Base-by-base conservation (phyloP, 2,329 filamentous ascomycete species). In the Exutisphaerella laricina region DNA sequence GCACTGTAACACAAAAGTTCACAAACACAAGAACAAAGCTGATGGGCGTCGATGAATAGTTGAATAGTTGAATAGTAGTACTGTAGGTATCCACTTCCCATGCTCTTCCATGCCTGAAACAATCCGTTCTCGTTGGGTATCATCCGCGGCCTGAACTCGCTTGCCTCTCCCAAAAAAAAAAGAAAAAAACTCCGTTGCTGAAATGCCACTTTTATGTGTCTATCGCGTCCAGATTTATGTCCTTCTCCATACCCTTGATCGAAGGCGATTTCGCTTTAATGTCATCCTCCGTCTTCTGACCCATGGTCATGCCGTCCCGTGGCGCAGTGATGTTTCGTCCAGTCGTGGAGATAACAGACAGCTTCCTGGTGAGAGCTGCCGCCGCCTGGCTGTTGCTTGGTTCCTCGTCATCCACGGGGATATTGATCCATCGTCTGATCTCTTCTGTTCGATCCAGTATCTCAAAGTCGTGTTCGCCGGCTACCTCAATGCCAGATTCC, bases 401-500 rank as follows among this genome's bases (percentile, higher is more conserved):
- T 18, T 48, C 43, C 6, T 53, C 49, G 13, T 57, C 54, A 14
- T 54, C 49, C 10, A 58, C 30, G 6, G 56, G 43, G 6, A 61
- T 53, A 14, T 46, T 30, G 5, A 57, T 49, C 60, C 58, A 61
- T 18, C 50, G 43, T 33, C 53, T 44, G 5, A 59, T 48, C 8
- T 49, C 50, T 14, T 35, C 43, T 0, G 53, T 45, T 26, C 51
- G 50, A 23, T 56, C 48, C 13, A 63, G 58, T 4, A 69, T 55
- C 37, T 72, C 70, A 25, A 60, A 38, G 44, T 72, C 70, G 13
- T 56, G 45, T 4, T 56, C 56, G 25, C 65, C 67, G 3, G 66
- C 66, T 3, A 74, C 63, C 46, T 70, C 63, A 1, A 66, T 54
- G 0, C 66, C 65, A 9, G 54, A 56, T 22, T 71, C 63, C n/a